phyloP scores from a whole-genome alignment of 768 basidiomycete genomes.

The Punctularia strigosozonata region DNA sequence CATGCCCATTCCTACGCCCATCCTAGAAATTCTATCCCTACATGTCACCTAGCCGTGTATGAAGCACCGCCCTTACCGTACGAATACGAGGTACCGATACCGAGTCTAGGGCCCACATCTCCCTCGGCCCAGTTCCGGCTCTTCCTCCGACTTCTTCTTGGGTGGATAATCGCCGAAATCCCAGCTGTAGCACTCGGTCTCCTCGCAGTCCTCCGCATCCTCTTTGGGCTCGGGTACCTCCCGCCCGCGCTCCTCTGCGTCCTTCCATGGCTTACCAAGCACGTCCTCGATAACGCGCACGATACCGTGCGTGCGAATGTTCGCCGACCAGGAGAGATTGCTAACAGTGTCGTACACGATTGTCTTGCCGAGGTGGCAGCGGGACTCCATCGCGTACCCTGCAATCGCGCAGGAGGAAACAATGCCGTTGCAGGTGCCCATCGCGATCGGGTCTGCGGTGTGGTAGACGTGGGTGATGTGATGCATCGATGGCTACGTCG shows the following conservation, averaged over 20 bases:
- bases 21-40: too few relatives aligned
- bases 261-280: constrained; percentile 58
- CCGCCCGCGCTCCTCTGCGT: constrained; percentile 45
- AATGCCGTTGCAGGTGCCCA: constrained; percentile 78
- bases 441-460: constrained; percentile 89
- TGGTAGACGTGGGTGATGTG: constrained; percentile 89
- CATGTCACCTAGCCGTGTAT: too few relatives aligned
- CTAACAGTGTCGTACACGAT: constrained; percentile 91
- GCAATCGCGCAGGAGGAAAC: constrained; percentile 72
- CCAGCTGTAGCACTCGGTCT: constrained; percentile 67
- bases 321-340: constrained; percentile 74
- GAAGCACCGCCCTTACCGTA: too few relatives aligned
- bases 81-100: too few relatives aligned
- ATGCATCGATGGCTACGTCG: constrained; percentile 49
- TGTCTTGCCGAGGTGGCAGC: constrained; percentile 78
- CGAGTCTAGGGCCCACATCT: too few relatives aligned
- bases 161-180: constrained; percentile 57
- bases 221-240: constrained; percentile 51
- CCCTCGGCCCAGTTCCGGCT: too few relatives aligned
- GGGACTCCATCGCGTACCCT: constrained; percentile 80
- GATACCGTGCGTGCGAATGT: constrained; percentile 74
- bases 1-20: too few relatives aligned
- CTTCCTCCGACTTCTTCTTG: too few relatives aligned
- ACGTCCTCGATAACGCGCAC: constrained; percentile 67
- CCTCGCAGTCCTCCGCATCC: too few relatives aligned